Base-by-base conservation (phyloP, 78 protist species). In the Dictyostelium capitatum region DNA sequence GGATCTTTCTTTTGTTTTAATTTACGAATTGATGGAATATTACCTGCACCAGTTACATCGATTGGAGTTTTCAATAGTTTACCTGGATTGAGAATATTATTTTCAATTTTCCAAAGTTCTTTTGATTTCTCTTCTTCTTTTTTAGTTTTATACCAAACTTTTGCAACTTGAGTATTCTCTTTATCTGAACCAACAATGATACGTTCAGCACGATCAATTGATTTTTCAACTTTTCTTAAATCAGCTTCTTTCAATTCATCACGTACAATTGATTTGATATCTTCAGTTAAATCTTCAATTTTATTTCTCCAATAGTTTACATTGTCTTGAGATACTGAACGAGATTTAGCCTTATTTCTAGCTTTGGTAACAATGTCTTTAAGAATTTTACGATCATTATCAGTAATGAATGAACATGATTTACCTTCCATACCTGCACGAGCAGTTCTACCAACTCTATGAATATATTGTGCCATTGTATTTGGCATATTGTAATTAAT, bases 361-460 rank as follows among this genome's bases (percentile, higher is more conserved):
- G 95, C 95, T 41, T 79, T 80, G 15, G 89, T 64, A 3, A 91
- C 90, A 79, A 91, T 91, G 14, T 83, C 90, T 48, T 91, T 96
- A 23, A 95, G 81, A 51, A 95, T 75, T 90, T 96, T 95, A 7
- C 97, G 90, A 41, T 98, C 99, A n/a, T 80, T 79, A 94, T 97
- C 98, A 4, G 98, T 95, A 46, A 97, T 95, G 25, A 97, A 23
- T 5, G 97, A 96, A 56, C 98, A 72, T 7, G 98, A 94, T 70
- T 78, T 91, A 50, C 98, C 98, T 7, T 70, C 89, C 32, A 54
- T 37, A 54, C 98, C 98, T 0, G 97, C 97, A 7, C 98, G 65
- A 1, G 97, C 98, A 83, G 98, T 97, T 23, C 98, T 89, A 57
- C 98, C 98, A 32, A 96, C 98, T 19, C 98, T 69, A 51, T 97